Evolutionary conservation across 306 rosid species (phyloP).

Genomic region (Medicago arabica): DNA sequence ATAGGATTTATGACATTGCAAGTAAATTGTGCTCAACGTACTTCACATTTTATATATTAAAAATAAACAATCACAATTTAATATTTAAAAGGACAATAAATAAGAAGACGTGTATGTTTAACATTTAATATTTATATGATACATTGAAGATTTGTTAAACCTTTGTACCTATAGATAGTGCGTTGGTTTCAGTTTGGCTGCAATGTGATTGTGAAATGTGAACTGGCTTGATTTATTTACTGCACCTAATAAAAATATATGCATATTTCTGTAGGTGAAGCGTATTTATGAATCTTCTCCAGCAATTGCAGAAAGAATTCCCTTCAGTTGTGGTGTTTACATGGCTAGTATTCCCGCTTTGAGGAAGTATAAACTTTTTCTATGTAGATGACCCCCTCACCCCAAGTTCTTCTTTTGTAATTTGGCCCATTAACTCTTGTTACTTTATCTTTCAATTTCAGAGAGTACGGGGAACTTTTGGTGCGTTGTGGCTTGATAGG

Average conservation of each 20-base stretch:
- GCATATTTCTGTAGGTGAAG: conserved; percentile 69
- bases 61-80: too few relatives aligned
- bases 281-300: conserved; percentile 66
- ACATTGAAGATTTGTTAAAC: neutral
- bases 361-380: conserved; percentile 67
- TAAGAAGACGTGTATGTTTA: neutral
- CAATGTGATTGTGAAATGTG: conserved; percentile 27
- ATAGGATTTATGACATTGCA: too few relatives aligned
- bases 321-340: conserved; percentile 65
- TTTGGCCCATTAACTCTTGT: conserved; percentile 8
- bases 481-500: conserved; percentile 93
- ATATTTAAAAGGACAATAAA: too few relatives aligned
- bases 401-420: neutral
- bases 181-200: neutral
- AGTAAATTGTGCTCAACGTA: too few relatives aligned
- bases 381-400: conserved; percentile 4
- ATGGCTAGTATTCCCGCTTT: conserved; percentile 82
- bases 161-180: neutral
- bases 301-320: conserved; percentile 66
- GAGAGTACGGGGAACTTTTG: conserved; percentile 92
- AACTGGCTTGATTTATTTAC: conserved; percentile 32
- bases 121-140: neutral
- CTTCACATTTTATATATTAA: too few relatives aligned
- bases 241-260: conserved; percentile 33
- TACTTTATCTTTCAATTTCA: conserved; percentile 42